These are phyloP conservation scores for Arabidopsis thaliana DNA, from an alignment of 345 rosid genomes.

Conservation along the genomic window TAIR10.1 NC_003074.8:19799001-19799500, in stretches of 20 bases:
- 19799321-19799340: slow-evolving; percentile 61
- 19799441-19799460: slow-evolving; percentile 63
- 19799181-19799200: slow-evolving; percentile 76
- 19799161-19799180: slow-evolving; percentile 65
- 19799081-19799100: slow-evolving; percentile 82
- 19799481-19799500: slow-evolving; percentile 55
- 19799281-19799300: slow-evolving; percentile 52
- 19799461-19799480: slow-evolving; percentile 69
- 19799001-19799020: slow-evolving; percentile 61
- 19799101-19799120: slow-evolving; percentile 81
- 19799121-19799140: slow-evolving; percentile 80
- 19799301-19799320: slow-evolving; percentile 49
- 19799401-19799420: slow-evolving; percentile 60
- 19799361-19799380: slow-evolving; percentile 67
- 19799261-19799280: slow-evolving; percentile 61
- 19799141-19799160: slow-evolving; percentile 49
- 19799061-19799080: slow-evolving; percentile 70
- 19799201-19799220: slow-evolving; percentile 68
- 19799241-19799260: slow-evolving; percentile 66
- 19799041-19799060: slow-evolving; percentile 67
- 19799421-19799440: slow-evolving; percentile 60
- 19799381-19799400: slow-evolving; percentile 52
- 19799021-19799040: slow-evolving; percentile 69
- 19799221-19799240: slow-evolving; percentile 65
- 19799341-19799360: slow-evolving; percentile 53